A percentile compares a stretch with the other conserved stretches of the same genome.
Evolutionary conservation across 305 asterid genomes (phyloP).

Genomic region (Fraxinus angustifolia): DNA sequence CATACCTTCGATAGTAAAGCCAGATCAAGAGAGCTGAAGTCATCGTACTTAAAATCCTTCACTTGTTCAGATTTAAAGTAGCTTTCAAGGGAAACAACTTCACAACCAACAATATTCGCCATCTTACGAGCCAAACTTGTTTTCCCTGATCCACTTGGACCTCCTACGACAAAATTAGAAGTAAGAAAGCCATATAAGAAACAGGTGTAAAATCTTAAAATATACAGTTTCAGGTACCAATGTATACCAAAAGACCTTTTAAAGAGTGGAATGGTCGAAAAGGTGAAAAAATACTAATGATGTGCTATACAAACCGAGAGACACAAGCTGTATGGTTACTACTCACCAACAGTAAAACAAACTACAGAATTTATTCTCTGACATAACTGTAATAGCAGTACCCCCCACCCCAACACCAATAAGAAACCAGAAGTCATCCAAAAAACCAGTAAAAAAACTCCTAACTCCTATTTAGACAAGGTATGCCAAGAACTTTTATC

Average conservation of each 20-base stretch:
- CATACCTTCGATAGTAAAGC: slow-evolving; percentile 85
- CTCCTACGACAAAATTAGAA: slow-evolving; percentile 52
- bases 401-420: neutral
- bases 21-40: slow-evolving; percentile 92
- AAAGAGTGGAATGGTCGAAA: neutral
- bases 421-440: neutral
- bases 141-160: slow-evolving; percentile 99
- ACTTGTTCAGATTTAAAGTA: slow-evolving; percentile 81
- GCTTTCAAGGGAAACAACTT: slow-evolving; percentile 97
- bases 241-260: slow-evolving; percentile 1
- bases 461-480: neutral
- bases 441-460: neutral
- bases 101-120: slow-evolving; percentile 99
- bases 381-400: neutral
- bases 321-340: neutral
- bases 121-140: slow-evolving; percentile 98
- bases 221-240: neutral
- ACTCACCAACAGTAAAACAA: neutral
- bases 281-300: neutral
- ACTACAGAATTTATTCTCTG: neutral
- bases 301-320: neutral
- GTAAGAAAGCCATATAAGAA: slow-evolving; percentile 10
- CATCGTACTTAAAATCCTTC: slow-evolving; percentile 90
- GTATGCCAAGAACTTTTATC: neutral
- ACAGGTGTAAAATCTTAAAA: slow-evolving; percentile 17